Base-by-base conservation (phyloP, 192 early-diverging fungal species). In the Linnemannia exigua region DNA sequence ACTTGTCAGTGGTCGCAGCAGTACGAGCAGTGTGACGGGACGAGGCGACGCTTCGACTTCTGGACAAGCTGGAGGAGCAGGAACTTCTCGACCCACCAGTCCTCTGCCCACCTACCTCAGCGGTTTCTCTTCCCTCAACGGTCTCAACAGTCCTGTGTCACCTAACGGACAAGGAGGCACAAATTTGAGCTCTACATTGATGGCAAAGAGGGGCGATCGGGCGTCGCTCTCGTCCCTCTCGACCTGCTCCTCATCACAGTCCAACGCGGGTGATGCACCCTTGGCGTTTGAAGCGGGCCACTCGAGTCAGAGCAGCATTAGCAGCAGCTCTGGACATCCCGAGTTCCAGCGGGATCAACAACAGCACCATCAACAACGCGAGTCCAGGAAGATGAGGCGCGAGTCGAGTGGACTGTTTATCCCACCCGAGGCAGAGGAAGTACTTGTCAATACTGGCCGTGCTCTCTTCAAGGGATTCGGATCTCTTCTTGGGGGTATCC, bases 401-500 rank as follows among this genome's bases (percentile, higher is more conserved):
- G 83, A 85, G n/a, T 79, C 83, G 0, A 79, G 77, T 36, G 77
- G 83, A 38, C 25, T 85, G 22, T 84, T 79, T 75, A 79, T 85
- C 14, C 83, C 83, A 66, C 68, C 83, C 17, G 83, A 85, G 70
- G 83, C 83, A 2, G 83, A 85, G 44, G 83, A 85, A 38, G 83
- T 85, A 0, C 69, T 85, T 41, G 83, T 85, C 33, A 85, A 85
- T 33, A 85, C 83, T 38, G 83, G 83, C 1, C 83, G 83, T 22
- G 83, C 83, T 12, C 82, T 84, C 16, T 84, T 84, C 76, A 84
- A 84, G 38, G 82, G 82, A 1, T 84, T 84, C 71, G 82, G 82
- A 28, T 84, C 82, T 6, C 66, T 84, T 19, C 9, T 84, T 12
- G 82, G 82, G 15, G 82, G 82, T 9, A 84, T 84, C 38, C 82